Conservation (phyloP, 1,139 yeast genomes). For the Suhomyces panamericanus region DNA sequence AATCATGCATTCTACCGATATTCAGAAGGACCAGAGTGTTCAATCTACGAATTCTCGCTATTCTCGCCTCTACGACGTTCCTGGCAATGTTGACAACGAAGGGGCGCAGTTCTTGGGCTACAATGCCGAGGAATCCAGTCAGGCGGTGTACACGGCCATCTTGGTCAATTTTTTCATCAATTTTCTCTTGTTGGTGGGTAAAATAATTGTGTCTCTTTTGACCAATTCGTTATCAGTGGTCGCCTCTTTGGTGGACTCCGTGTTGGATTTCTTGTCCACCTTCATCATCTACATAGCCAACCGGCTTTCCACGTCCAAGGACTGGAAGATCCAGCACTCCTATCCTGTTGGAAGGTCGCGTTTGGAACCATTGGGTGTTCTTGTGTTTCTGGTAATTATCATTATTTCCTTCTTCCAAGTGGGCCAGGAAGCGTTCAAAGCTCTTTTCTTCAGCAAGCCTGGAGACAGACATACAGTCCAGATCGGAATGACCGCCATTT, state of each 20-base stretch:
- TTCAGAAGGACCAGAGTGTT: conserved; percentile 6
- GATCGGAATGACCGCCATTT: conserved; percentile 54
- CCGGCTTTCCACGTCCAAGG: conserved; percentile 54
- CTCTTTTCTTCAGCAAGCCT: conserved; percentile 32
- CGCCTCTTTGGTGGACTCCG: conserved; percentile 77
- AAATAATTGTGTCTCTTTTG: conserved; percentile 57
- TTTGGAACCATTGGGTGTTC: conserved; percentile 75
- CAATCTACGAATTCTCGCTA: conserved; percentile 19
- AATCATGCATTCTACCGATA: not conserved
- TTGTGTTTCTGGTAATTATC: conserved; percentile 70
- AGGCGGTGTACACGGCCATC: conserved; percentile 58
- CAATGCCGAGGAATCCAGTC: conserved; percentile 42
- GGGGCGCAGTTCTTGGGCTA: conserved; percentile 55
- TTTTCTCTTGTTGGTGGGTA: conserved; percentile 60
- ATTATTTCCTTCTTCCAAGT: conserved; percentile 74
- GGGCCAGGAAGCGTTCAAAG: conserved; percentile 58
- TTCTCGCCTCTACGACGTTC: conserved; percentile 47
- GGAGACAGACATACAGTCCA: conserved; percentile 40
- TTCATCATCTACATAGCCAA: conserved; percentile 69
- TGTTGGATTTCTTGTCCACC: conserved; percentile 73
- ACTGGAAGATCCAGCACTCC: conserved; percentile 47
- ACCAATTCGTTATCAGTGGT: conserved; percentile 73
- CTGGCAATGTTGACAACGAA: conserved; percentile 59
- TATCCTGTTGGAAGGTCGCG: conserved; percentile 74
- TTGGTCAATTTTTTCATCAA: conserved; percentile 64